Percentiles rank a stretch among this genome's conserved stretches.
phyloP scores from a whole-genome alignment of 2,329 filamentous ascomycete genomes.

The Alternaria sp. region DNA sequence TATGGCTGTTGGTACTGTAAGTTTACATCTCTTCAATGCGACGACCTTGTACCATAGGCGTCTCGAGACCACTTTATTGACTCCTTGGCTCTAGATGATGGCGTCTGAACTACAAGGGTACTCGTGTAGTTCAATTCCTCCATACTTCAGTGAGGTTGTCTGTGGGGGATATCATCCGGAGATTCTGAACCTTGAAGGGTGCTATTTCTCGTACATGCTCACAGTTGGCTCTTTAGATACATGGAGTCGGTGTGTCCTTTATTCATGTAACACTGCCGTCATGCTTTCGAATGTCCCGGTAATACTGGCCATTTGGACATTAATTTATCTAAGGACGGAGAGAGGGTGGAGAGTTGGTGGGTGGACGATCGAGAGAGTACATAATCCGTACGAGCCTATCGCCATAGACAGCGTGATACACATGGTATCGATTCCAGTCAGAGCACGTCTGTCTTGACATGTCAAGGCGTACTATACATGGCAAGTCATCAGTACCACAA shows the following conservation, averaged over 20 bases:
- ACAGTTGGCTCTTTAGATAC: background rate
- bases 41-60: background rate
- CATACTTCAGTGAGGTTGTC: background rate
- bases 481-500: background rate
- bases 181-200: background rate
- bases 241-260: background rate
- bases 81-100: background rate
- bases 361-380: background rate
- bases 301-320: background rate
- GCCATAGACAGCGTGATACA: background rate
- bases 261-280: background rate
- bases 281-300: background rate
- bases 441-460: background rate
- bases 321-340: background rate
- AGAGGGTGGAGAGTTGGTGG: background rate
- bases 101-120: background rate
- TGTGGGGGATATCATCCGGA: background rate
- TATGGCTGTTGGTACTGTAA: conserved; percentile 31
- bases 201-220: background rate
- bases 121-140: background rate
- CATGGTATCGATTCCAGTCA: background rate
- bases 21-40: conserved; percentile 1
- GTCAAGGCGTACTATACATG: background rate
- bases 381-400: background rate
- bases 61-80: background rate